Percentiles rank a stretch among this genome's conserved stretches.
Conservation (phyloP, 176 grass and related monocot genomes). For the Triticum timopheevii region DNA sequence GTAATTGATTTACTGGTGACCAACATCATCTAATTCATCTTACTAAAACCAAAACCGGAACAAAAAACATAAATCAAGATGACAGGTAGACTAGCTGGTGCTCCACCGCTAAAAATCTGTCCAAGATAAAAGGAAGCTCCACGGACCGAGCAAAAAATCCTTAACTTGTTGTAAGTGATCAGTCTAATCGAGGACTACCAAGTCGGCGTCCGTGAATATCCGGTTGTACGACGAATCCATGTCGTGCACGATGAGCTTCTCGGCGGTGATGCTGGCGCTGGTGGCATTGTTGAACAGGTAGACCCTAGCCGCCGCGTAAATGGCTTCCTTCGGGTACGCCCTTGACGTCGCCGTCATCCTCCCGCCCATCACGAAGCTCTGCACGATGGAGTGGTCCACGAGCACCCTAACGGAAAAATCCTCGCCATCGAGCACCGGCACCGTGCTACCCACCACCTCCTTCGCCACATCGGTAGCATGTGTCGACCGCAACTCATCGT, state of each 20-base stretch:
- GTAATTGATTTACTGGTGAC: background rate
- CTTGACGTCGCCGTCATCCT: slow-evolving; percentile 52
- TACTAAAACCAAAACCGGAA: background rate
- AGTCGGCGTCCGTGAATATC: background rate
- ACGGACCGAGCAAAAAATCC: background rate
- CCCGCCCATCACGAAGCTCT: slow-evolving; percentile 57
- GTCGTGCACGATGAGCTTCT: slow-evolving; percentile 42
- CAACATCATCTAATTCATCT: background rate
- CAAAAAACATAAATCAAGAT: background rate
- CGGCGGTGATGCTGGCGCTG: slow-evolving; percentile 14
- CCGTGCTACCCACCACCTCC: slow-evolving; percentile 46
- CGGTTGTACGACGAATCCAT: slow-evolving; percentile 50
- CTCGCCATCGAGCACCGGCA: slow-evolving; percentile 52
- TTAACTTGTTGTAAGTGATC: background rate
- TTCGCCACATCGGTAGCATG: slow-evolving; percentile 48
- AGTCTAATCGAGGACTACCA: background rate
- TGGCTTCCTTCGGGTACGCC: slow-evolving; percentile 54
- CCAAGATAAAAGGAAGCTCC: background rate
- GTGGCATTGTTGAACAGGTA: slow-evolving; percentile 71
- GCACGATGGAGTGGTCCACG: slow-evolving; percentile 67
- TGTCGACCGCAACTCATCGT: slow-evolving; percentile 60
- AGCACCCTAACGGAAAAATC: slow-evolving; percentile 47
- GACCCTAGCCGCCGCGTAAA: slow-evolving; percentile 34
- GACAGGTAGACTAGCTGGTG: background rate
- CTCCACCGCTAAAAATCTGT: background rate